These are phyloP conservation scores for Coffea humblotiana DNA, from an alignment of 305 asterid genomes.

Conservation along the genomic window DNA sequence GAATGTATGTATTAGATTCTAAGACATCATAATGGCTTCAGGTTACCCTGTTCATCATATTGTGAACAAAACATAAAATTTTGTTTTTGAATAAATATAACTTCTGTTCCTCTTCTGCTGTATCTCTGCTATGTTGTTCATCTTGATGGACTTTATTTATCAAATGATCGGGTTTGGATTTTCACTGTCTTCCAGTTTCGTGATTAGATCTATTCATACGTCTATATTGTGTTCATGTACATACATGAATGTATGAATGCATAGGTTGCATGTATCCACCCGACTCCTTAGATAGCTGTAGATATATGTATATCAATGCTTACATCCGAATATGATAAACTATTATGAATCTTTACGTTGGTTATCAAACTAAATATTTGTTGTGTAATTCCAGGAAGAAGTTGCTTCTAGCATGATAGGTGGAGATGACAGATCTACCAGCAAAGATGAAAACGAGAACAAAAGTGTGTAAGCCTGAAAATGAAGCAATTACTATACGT, in stretches of 20 bases:
- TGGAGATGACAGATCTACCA: slow-evolving; percentile 18
- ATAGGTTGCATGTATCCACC: not conserved
- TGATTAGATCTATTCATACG: too few species aligned
- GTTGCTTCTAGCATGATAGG: slow-evolving; percentile 19
- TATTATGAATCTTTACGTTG: not conserved
- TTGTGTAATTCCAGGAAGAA: slow-evolving; percentile 41
- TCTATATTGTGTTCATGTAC: too few species aligned
- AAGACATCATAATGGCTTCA: not conserved
- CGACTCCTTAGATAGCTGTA: not conserved
- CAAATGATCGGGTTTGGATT: too few species aligned
- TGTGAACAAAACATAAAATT: not conserved
- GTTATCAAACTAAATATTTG: not conserved
- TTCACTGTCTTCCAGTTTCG: too few species aligned
- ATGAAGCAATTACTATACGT: not conserved
- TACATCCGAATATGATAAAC: not conserved
- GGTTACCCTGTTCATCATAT: not conserved
- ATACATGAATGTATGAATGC: not conserved
- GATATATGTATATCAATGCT: not conserved
- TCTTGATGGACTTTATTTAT: too few species aligned
- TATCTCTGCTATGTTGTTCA: too few species aligned
- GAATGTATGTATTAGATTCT: not conserved
- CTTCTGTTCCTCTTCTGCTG: not conserved
- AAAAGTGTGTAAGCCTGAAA: slow-evolving; percentile 19
- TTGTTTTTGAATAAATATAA: not conserved
- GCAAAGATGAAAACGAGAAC: slow-evolving; percentile 23